A percentile compares a stretch with the other conserved stretches of the same genome.
phyloP scores from a whole-genome alignment of 2,329 filamentous ascomycete genomes.

The Colletotrichum echinochloae region DNA sequence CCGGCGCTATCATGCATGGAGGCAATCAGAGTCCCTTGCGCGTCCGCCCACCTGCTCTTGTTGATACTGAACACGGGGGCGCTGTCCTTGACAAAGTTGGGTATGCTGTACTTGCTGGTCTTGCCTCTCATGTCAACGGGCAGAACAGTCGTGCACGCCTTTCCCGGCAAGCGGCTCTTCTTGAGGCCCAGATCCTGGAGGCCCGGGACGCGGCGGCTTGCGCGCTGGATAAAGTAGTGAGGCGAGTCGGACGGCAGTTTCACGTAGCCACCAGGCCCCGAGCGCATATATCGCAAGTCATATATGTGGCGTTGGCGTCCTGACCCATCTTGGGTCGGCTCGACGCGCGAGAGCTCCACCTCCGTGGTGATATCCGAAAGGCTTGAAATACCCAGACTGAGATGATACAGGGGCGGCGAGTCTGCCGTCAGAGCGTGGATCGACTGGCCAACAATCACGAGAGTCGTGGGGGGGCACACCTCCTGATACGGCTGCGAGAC shows the following conservation, averaged over 20 bases:
- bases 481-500: slow-evolving; percentile 13
- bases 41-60: slow-evolving; percentile 3
- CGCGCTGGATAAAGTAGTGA: slow-evolving; percentile 11
- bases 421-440: slow-evolving; percentile 24
- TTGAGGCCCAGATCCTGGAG: slow-evolving; percentile 19
- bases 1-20: slow-evolving; percentile 14
- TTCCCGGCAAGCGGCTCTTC: slow-evolving; percentile 15
- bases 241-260: slow-evolving; percentile 25
- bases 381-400: slow-evolving; percentile 12
- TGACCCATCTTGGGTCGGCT: slow-evolving; percentile 13
- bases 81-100: slow-evolving; percentile 17
- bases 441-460: slow-evolving; percentile 9
- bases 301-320: slow-evolving; percentile 17
- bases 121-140: slow-evolving; percentile 12
- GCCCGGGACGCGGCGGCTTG: slow-evolving; percentile 2
- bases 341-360: slow-evolving; percentile 16
- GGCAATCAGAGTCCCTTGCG: slow-evolving; percentile 1
- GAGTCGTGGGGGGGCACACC: slow-evolving; percentile 16
- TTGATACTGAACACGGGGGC: slow-evolving; percentile 8
- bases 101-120: slow-evolving; percentile 16
- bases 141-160: background rate
- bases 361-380: slow-evolving; percentile 21
- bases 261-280: slow-evolving; percentile 6
- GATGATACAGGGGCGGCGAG: slow-evolving; percentile 4
- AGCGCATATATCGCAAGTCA: slow-evolving; percentile 22